Evolutionary conservation across 148 eudicot species (phyloP), one percentile per base, ranked within the genome.

Genomic region (Silene conica): DNA sequence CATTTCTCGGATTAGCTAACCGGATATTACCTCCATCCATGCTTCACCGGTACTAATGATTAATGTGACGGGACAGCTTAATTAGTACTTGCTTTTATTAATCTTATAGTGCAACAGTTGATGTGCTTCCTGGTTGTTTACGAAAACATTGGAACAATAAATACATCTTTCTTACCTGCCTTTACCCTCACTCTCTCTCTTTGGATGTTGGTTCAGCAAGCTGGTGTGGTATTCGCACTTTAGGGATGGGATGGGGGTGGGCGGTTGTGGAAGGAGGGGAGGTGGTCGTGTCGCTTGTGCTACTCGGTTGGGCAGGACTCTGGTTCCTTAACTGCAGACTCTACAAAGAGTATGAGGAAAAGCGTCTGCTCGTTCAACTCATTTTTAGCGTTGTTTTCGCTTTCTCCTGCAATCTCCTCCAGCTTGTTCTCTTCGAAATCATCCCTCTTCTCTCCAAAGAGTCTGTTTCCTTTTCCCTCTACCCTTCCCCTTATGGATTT

Each of bases 261-360:
- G 86, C 80, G 82, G 69, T 85, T 21, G 73, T 81, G 82, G 97
- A 94, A 74, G 96, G 97, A 63, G 81, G 82, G 10, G 96, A 82
- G 80, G 89, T 81, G 73, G 86, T 86, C 72, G 97, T 93, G 20
- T 94, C 98, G 28, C 79, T 94, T 55, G 50, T 60, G 25, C 71
- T 87, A 25, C 84, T 94, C 0, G 98, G 98, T 14, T 94, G 98
- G 96, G 84, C 88, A 2, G 98, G 98, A 50, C 73, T 94, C 2
- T 94, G 98, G 98, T 94, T 94, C 72, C 45, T 94, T 21, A 94
- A 94, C 73, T 86, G 89, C 16, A 74, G 98, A 45, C 85, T 94
- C 12, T 94, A 94, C 84, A 94, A 94, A 80, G 98, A 94, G 74
- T 94, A 94, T 75, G 98, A 94, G 80, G 98, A 94, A 79, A 94